phyloP scores from a whole-genome alignment of 306 rosid species.

The Albizia julibrissin region DNA sequence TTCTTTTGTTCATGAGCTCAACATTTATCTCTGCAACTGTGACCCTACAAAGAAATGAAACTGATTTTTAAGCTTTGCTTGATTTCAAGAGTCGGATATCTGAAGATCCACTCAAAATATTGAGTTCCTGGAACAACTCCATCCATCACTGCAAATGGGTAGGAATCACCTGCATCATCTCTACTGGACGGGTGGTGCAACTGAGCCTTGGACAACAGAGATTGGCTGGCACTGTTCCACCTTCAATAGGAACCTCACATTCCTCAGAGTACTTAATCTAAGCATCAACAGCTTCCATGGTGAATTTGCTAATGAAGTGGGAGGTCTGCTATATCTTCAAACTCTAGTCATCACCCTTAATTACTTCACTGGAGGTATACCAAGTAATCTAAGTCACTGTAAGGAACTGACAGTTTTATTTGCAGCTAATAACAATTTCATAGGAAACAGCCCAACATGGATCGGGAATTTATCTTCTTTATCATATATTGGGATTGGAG shows the following conservation, averaged over 20 bases:
- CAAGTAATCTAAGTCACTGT: conserved; percentile 45
- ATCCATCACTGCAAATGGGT: conserved; percentile 44
- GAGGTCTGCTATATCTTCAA: conserved; percentile 26
- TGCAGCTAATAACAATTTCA: conserved; percentile 32
- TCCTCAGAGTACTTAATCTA: conserved; percentile 26
- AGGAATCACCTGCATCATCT: conserved; percentile 43
- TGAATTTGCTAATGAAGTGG: conserved; percentile 43
- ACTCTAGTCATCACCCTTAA: conserved; percentile 33
- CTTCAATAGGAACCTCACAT: conserved; percentile 51
- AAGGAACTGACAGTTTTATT: conserved; percentile 20
- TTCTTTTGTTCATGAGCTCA: conserved; percentile 24
- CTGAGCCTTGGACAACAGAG: conserved; percentile 23
- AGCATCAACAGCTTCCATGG: conserved; percentile 30
- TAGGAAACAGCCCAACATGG: conserved; percentile 57
- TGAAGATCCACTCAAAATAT: conserved; percentile 39
- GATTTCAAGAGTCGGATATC: conserved; percentile 35
- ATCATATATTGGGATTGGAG: background rate
- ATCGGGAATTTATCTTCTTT: conserved; percentile 54
- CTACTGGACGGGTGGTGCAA: conserved; percentile 23
- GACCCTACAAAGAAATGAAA: conserved; percentile 1
- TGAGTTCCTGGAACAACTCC: conserved; percentile 52
- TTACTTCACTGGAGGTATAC: conserved; percentile 37
- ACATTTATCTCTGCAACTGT: background rate
- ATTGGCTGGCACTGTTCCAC: conserved; percentile 36
- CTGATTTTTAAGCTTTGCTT: conserved; percentile 41